Evolutionary conservation across 768 basidiomycete genomes (phyloP).

Genomic region (Filobasidium wieringae): DNA sequence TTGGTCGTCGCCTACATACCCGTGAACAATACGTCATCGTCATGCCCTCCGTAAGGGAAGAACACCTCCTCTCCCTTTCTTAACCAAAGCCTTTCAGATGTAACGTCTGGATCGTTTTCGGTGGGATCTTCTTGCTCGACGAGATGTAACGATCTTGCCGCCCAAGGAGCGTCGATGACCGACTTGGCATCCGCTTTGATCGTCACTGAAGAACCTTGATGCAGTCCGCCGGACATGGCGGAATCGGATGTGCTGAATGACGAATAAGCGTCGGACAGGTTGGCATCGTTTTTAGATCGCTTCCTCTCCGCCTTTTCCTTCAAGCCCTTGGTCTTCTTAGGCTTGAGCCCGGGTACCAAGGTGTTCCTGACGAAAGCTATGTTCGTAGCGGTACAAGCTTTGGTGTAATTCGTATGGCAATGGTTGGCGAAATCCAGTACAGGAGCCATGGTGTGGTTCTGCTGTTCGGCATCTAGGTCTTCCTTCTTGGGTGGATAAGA

Average conservation of each 20-base stretch:
- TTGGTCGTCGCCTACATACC: too few species aligned
- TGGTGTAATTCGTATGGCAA: slow-evolving; percentile 11
- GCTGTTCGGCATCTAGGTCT: slow-evolving; percentile 31
- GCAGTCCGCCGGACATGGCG: neutral
- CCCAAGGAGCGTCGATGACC: neutral
- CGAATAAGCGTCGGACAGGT: neutral
- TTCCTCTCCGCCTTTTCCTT: neutral
- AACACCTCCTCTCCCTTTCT: slow-evolving; percentile 54
- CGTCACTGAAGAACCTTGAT: neutral
- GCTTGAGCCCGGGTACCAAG: neutral
- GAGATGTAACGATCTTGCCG: neutral
- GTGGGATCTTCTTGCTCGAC: slow-evolving; percentile 24
- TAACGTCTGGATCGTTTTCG: neutral
- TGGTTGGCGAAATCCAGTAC: slow-evolving; percentile 89
- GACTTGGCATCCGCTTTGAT: neutral
- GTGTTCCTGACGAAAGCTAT: neutral
- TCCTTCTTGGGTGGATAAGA: neutral
- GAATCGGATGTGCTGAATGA: neutral
- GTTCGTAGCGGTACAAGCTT: neutral
- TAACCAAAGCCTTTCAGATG: slow-evolving; percentile 37
- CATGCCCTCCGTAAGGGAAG: slow-evolving; percentile 67
- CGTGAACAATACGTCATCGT: slow-evolving; percentile 64
- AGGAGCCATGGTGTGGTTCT: slow-evolving; percentile 79
- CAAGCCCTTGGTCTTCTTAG: neutral
- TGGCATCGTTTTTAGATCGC: neutral